phyloP scores from a whole-genome alignment of 495 filamentous ascomycete species.

The Penicillium canescens region DNA sequence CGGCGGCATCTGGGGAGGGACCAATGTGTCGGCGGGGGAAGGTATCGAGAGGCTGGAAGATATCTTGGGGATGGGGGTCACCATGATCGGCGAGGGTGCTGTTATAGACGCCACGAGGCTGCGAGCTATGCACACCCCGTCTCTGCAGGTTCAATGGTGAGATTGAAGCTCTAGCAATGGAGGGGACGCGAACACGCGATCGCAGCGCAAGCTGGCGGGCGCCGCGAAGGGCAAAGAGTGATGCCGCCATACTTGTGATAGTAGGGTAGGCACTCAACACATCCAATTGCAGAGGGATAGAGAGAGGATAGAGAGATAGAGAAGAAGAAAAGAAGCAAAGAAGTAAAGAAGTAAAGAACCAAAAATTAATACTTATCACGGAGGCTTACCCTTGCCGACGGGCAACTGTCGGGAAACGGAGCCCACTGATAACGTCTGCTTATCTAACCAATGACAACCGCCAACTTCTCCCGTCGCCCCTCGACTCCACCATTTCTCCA shows the following conservation, averaged over 20 bases:
- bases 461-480: neutral
- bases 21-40: slow-evolving; percentile 94
- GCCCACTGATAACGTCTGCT: neutral
- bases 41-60: slow-evolving; percentile 56
- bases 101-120: slow-evolving; percentile 40
- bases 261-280: slow-evolving; percentile 20
- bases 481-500: slow-evolving; percentile 5
- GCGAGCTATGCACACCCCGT: slow-evolving; percentile 28
- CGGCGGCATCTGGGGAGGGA: slow-evolving; percentile 68
- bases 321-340: slow-evolving; percentile 28
- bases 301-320: slow-evolving; percentile 37
- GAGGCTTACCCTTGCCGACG: too few species aligned
- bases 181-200: slow-evolving; percentile 30
- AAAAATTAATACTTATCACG: slow-evolving; percentile 15
- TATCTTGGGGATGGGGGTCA: slow-evolving; percentile 42
- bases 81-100: slow-evolving; percentile 44
- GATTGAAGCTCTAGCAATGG: slow-evolving; percentile 29
- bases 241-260: slow-evolving; percentile 38
- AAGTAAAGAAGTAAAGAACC: slow-evolving; percentile 7
- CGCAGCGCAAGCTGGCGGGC: slow-evolving; percentile 44
- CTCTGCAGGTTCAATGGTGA: slow-evolving; percentile 27
- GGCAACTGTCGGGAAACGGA: slow-evolving; percentile 1
- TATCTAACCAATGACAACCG: slow-evolving; percentile 4
- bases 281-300: slow-evolving; percentile 13
- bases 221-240: slow-evolving; percentile 44